Evolutionary conservation across 176 grass and related monocot genomes (phyloP).

Genomic region (Paspalum vaginatum): DNA sequence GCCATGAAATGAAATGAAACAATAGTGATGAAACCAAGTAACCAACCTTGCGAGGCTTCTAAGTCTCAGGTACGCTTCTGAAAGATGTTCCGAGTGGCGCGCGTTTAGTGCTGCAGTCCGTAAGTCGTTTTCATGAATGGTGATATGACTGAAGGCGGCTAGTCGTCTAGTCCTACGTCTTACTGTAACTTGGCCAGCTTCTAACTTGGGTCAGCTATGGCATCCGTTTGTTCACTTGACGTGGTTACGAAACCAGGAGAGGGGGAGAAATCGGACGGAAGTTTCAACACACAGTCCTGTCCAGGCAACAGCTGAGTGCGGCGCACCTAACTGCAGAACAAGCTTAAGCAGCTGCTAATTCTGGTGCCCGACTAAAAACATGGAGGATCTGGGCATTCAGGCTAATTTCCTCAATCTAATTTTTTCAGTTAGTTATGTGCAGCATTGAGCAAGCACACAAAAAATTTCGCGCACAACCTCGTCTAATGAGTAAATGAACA

Average conservation of each 20-base stretch:
- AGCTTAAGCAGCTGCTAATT: neutral
- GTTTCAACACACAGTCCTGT: too few species aligned
- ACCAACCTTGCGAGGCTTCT: neutral
- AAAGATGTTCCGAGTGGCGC: neutral
- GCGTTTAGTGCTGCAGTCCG: neutral
- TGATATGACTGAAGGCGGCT: neutral
- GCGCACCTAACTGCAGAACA: neutral
- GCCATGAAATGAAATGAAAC: too few species aligned
- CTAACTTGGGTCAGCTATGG: neutral
- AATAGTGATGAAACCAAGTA: too few species aligned
- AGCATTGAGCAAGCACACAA: neutral
- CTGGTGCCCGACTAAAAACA: neutral
- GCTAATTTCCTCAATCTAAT: neutral
- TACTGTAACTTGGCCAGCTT: neutral
- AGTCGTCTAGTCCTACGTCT: too few species aligned
- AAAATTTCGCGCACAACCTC: neutral
- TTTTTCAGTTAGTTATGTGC: neutral
- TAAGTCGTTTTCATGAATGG: neutral
- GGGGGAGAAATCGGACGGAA: too few species aligned
- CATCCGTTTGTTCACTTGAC: neutral
- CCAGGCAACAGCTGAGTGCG: neutral
- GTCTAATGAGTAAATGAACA: neutral
- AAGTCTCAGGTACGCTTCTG: neutral
- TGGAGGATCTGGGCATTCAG: neutral
- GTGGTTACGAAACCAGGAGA: neutral